Evolutionary conservation across 2,329 filamentous ascomycete species (phyloP).

Genomic region (Pezicula carpinea): DNA sequence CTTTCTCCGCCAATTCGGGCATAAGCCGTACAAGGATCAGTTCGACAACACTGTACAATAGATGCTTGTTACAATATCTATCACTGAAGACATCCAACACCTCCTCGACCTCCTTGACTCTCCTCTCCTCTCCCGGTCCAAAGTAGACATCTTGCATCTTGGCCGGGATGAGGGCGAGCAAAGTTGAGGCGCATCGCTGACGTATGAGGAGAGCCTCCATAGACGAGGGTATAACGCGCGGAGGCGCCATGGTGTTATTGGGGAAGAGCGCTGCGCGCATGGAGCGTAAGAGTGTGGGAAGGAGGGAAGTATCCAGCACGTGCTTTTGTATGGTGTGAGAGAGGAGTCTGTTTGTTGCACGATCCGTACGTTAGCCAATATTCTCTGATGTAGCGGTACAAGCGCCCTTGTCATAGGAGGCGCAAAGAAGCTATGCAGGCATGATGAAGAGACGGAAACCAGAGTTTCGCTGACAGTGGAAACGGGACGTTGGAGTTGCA

Average conservation of each 20-base stretch:
- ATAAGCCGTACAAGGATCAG: slow-evolving; percentile 75
- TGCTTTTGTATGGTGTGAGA: slow-evolving; percentile 51
- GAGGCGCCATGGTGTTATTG: slow-evolving; percentile 68
- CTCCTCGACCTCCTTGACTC: slow-evolving; percentile 36
- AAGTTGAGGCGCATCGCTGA: slow-evolving; percentile 59
- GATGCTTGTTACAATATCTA: slow-evolving; percentile 86
- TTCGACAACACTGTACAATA: slow-evolving; percentile 80
- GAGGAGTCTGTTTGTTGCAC: slow-evolving; percentile 31
- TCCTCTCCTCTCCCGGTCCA: slow-evolving; percentile 35
- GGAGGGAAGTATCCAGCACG: slow-evolving; percentile 57
- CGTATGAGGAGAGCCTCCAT: slow-evolving; percentile 58
- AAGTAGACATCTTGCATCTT: slow-evolving; percentile 30
- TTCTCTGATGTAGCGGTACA: neutral
- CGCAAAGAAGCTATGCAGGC: neutral
- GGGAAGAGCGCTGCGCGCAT: slow-evolving; percentile 80
- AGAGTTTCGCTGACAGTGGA: no score
- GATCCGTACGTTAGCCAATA: slow-evolving; percentile 14
- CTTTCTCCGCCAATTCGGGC: slow-evolving; percentile 74
- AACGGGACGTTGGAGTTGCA: no score
- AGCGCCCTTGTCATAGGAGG: neutral
- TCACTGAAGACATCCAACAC: slow-evolving; percentile 74
- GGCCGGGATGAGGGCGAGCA: slow-evolving; percentile 41
- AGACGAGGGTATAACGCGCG: slow-evolving; percentile 56
- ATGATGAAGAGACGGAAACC: no score
- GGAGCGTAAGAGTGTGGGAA: slow-evolving; percentile 64